These are phyloP conservation scores for Ceratobasidium sp. DNA, from an alignment of 1,284 basidiomycete genomes.

Conservation along the genomic window DNA sequence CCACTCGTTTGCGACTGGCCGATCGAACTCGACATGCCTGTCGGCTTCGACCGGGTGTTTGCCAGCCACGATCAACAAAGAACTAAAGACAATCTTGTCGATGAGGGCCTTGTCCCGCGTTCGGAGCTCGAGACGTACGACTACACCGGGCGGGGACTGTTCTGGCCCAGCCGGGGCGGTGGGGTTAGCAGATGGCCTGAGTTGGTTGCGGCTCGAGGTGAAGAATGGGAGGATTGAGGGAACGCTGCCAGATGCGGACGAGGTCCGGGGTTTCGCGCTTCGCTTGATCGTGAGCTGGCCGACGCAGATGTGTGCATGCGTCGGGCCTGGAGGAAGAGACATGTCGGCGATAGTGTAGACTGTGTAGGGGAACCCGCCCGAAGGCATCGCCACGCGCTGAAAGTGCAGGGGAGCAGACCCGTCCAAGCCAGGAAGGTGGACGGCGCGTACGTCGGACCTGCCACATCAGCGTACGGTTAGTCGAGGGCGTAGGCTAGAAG, in stretches of 20 bases:
- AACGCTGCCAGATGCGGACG: neutral
- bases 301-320: conserved; percentile 35
- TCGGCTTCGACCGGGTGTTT: conserved; percentile 40
- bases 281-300: conserved; percentile 35
- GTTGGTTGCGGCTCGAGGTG: neutral
- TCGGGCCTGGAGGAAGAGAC: conserved; percentile 29
- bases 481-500: neutral
- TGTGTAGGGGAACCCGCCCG: conserved; percentile 36
- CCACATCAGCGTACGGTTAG: conserved; percentile 3
- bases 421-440: conserved; percentile 17
- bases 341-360: conserved; percentile 38
- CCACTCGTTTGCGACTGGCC: conserved; percentile 30
- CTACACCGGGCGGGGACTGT: neutral
- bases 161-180: neutral
- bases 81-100: conserved; percentile 37
- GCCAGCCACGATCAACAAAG: conserved; percentile 17
- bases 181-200: neutral
- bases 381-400: conserved; percentile 32
- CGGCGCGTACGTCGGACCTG: conserved; percentile 30
- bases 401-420: conserved; percentile 11
- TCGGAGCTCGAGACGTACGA: conserved; percentile 31
- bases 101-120: conserved; percentile 36
- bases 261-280: neutral
- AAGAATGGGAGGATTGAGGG: conserved; percentile 16
- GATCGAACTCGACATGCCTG: conserved; percentile 26